Evolutionary conservation across 768 basidiomycete species (phyloP).

Genomic region (Lactifluus subvellereus): DNA sequence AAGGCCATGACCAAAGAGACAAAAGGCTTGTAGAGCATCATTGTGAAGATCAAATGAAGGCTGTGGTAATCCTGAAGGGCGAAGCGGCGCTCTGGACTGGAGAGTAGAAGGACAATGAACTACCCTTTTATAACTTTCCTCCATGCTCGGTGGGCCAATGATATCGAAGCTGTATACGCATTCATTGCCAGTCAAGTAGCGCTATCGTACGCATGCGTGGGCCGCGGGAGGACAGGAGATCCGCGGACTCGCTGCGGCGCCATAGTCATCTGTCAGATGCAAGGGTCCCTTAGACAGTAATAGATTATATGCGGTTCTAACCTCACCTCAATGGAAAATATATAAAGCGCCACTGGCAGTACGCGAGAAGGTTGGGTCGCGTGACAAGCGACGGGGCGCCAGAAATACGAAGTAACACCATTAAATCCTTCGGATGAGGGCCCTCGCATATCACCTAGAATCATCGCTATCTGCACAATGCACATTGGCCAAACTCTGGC

Average conservation of each 20-base stretch:
- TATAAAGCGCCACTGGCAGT: too few relatives aligned
- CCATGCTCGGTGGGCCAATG: not conserved
- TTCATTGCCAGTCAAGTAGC: not conserved
- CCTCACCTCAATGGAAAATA: too few relatives aligned
- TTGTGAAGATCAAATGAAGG: not conserved
- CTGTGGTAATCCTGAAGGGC: too few relatives aligned
- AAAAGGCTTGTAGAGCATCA: not conserved
- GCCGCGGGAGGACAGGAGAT: too few relatives aligned
- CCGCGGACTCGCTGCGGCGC: not conserved
- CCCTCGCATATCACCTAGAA: too few relatives aligned
- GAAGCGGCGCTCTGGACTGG: not conserved
- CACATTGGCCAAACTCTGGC: not conserved
- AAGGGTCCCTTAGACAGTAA: too few relatives aligned
- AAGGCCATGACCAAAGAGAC: not conserved
- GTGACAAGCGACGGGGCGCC: too few relatives aligned
- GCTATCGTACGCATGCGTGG: not conserved
- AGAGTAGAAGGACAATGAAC: not conserved
- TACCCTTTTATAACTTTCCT: not conserved
- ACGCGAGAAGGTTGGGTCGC: too few relatives aligned
- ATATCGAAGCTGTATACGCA: not conserved
- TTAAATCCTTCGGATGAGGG: too few relatives aligned
- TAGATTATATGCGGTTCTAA: too few relatives aligned
- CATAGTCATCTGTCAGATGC: not conserved
- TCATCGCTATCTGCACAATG: too few relatives aligned
- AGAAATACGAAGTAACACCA: too few relatives aligned